Percentiles rank a stretch among this genome's conserved stretches.
These are phyloP conservation scores for Trichoderma citrinoviride DNA, from an alignment of 2,329 filamentous ascomycete genomes.

Conservation along the genomic window DNA sequence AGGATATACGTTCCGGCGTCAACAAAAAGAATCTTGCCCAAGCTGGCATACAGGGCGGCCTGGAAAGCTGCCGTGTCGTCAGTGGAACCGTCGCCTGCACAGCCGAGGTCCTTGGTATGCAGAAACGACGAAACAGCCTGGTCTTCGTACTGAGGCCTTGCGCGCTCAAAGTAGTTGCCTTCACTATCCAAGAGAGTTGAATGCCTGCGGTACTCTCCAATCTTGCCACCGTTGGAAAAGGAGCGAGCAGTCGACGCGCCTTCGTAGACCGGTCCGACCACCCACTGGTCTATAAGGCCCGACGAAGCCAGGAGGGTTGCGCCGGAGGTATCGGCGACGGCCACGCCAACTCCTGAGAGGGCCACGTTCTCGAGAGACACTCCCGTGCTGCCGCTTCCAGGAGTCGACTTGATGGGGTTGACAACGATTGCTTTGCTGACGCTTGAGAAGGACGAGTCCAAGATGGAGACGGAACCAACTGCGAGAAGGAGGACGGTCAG, in stretches of 20 bases:
- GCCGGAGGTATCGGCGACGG: not conserved
- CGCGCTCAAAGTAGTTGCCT: not conserved
- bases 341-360: not conserved
- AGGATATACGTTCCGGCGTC: not conserved
- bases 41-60: not conserved
- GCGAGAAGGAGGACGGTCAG: too few species aligned
- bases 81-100: not conserved
- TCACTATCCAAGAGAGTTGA: not conserved
- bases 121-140: not conserved
- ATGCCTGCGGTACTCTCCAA: not conserved
- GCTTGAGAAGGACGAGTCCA: too few species aligned
- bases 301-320: not conserved
- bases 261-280: too few species aligned
- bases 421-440: slow-evolving; percentile 72
- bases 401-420: slow-evolving; percentile 61
- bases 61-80: not conserved
- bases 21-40: not conserved
- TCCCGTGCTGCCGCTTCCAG: slow-evolving; percentile 23
- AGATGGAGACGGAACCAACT: too few species aligned
- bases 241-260: not conserved
- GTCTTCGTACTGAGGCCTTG: not conserved
- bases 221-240: not conserved
- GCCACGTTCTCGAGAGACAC: slow-evolving; percentile 20
- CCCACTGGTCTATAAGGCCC: too few species aligned
- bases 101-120: not conserved